Conservation (phyloP, 805 yeast species). For the Deakozyma indianensis region DNA sequence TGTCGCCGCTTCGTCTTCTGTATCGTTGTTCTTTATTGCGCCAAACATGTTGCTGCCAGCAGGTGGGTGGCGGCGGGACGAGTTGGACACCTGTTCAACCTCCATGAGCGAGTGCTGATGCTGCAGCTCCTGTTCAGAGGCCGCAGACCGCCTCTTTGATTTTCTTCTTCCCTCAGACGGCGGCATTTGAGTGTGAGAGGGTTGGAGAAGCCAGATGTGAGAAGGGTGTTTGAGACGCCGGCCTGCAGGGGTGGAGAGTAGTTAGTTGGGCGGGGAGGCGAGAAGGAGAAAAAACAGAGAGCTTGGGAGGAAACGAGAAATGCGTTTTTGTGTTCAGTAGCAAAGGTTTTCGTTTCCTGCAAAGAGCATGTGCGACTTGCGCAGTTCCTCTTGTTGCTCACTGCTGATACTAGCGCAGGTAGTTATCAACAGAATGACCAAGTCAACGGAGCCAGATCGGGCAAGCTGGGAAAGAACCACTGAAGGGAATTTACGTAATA, state of each 20-base stretch:
- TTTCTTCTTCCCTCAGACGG: conserved; percentile 1
- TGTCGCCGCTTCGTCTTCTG: not conserved
- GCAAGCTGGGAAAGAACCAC: too few species aligned
- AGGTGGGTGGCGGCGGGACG: not conserved
- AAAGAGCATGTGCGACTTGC: too few species aligned
- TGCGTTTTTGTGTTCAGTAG: too few species aligned
- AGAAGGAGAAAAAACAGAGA: not conserved
- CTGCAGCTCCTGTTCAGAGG: not conserved
- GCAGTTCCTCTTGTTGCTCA: too few species aligned
- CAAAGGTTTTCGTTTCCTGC: too few species aligned
- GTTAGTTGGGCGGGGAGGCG: not conserved
- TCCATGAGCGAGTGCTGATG: not conserved
- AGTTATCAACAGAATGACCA: too few species aligned
- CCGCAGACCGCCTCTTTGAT: not conserved
- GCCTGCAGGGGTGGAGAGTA: not conserved
- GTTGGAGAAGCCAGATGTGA: not conserved
- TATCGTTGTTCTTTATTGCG: not conserved
- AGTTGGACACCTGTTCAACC: not conserved
- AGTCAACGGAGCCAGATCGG: too few species aligned
- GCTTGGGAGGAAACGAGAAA: too few species aligned
- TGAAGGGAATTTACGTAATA: too few species aligned
- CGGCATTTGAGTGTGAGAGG: not conserved
- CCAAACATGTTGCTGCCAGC: not conserved
- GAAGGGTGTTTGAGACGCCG: not conserved
- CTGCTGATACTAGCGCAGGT: too few species aligned